Percentiles rank a stretch among this genome's conserved stretches.
phyloP scores from a whole-genome alignment of 2,329 filamentous ascomycete species.

The Huntiella abstrusa region DNA sequence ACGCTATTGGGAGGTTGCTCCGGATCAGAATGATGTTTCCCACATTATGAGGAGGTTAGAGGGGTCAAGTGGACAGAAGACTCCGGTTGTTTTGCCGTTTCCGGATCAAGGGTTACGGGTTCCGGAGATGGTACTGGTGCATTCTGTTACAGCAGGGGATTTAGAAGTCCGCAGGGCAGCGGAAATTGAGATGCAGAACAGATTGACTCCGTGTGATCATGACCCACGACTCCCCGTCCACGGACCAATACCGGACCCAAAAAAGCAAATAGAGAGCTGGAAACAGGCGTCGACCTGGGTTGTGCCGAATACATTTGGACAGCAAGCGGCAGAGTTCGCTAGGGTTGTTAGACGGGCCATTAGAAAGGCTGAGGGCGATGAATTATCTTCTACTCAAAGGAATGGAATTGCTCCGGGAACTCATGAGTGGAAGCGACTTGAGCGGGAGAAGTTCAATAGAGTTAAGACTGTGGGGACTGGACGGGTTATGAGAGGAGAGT shows the following conservation, averaged over 20 bases:
- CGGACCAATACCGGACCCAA: slow-evolving; percentile 13
- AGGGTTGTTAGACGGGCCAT: slow-evolving; percentile 14
- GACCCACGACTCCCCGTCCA: slow-evolving; percentile 26
- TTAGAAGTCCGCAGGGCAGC: slow-evolving; percentile 21
- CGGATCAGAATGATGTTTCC: slow-evolving; percentile 3
- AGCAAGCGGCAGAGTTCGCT: slow-evolving; percentile 4
- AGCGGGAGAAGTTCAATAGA: neutral
- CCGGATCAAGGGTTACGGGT: slow-evolving; percentile 30
- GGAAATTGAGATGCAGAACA: slow-evolving; percentile 19
- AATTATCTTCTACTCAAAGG: neutral
- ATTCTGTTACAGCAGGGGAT: slow-evolving; percentile 17
- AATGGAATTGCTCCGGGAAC: too few relatives aligned
- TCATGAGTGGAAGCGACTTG: neutral
- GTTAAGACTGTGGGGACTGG: neutral
- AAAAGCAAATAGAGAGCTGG: too few relatives aligned
- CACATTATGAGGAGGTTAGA: slow-evolving; percentile 2
- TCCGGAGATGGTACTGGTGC: slow-evolving; percentile 29
- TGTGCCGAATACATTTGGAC: slow-evolving; percentile 6
- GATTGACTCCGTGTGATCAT: slow-evolving; percentile 30
- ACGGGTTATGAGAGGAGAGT: neutral
- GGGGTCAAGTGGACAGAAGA: slow-evolving; percentile 14
- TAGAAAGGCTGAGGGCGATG: neutral
- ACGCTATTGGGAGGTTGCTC: slow-evolving; percentile 8
- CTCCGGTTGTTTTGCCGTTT: slow-evolving; percentile 27
- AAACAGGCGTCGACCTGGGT: neutral